phyloP scores from a whole-genome alignment of 805 yeast genomes.

The Teunomyces barrocoloradensis region DNA sequence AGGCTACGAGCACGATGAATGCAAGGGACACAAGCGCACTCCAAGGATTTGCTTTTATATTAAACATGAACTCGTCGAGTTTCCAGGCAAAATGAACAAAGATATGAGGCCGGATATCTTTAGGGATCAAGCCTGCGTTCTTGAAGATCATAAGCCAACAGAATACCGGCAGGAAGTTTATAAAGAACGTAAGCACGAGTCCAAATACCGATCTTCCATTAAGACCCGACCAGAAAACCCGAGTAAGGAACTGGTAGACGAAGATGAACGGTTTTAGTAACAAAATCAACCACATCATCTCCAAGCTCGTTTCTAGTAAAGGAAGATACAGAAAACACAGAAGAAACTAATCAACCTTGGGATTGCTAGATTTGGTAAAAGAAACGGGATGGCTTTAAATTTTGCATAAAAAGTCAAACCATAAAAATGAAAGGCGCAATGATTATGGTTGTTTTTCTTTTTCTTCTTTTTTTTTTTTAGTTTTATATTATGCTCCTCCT shows the following conservation, averaged over 20 bases:
- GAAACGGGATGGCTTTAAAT: no score
- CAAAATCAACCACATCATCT: background rate
- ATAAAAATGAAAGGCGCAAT: no score
- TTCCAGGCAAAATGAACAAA: conserved; percentile 46
- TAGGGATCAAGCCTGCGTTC: conserved; percentile 58
- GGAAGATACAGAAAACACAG: no score
- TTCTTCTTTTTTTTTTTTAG: no score
- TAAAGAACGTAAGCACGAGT: conserved; percentile 42
- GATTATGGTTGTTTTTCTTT: no score
- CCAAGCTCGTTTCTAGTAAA: no score
- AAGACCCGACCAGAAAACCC: conserved; percentile 23
- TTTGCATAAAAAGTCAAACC: no score
- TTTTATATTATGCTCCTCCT: no score
- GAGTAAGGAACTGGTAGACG: conserved; percentile 11
- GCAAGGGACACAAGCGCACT: conserved; percentile 5
- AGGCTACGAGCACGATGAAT: background rate
- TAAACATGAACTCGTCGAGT: conserved; percentile 41
- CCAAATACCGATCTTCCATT: conserved; percentile 39
- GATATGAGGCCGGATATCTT: conserved; percentile 50
- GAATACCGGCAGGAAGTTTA: conserved; percentile 53
- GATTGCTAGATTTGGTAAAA: no score
- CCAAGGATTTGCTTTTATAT: conserved; percentile 7
- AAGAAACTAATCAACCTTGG: no score
- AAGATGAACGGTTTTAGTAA: conserved; percentile 4
- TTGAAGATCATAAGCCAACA: conserved; percentile 57